These are phyloP conservation scores for Trametes meyenii DNA, from an alignment of 768 basidiomycete species.

Conservation along the genomic window DNA sequence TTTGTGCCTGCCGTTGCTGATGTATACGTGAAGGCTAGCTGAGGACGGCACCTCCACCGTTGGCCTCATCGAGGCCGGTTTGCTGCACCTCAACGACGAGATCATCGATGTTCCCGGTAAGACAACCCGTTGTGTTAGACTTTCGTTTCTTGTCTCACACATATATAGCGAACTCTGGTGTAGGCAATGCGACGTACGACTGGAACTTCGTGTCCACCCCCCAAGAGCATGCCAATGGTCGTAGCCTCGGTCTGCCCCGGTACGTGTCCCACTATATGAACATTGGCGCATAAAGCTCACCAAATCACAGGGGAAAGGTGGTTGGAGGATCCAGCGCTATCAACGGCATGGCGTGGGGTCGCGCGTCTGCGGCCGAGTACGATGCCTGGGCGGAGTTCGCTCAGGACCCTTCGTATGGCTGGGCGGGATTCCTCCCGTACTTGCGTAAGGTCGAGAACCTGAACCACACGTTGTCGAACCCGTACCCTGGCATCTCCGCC, in stretches of 20 bases:
- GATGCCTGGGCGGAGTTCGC: neutral
- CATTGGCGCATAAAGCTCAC: neutral
- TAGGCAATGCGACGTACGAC: constrained; percentile 1
- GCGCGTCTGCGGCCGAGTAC: neutral
- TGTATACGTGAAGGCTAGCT: neutral
- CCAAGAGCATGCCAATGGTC: neutral
- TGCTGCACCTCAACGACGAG: neutral
- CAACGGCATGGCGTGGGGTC: neutral
- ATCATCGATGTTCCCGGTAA: neutral
- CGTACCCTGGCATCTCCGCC: neutral
- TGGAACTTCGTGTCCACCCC: neutral
- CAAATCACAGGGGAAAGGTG: neutral
- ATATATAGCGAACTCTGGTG: neutral
- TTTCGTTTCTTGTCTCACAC: neutral
- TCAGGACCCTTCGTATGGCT: neutral
- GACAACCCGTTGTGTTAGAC: neutral
- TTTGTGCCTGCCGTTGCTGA: neutral
- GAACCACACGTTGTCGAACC: neutral
- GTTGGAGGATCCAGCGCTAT: constrained; percentile 1
- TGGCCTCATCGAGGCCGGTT: neutral
- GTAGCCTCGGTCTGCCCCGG: neutral
- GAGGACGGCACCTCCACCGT: neutral
- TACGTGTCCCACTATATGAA: neutral
- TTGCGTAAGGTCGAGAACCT: neutral
- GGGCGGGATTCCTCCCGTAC: neutral